A percentile compares a stretch with the other conserved stretches of the same genome.
Evolutionary conservation across 2,329 filamentous ascomycete genomes (phyloP).

Genomic region (Cylindrodendrum hubeiense): DNA sequence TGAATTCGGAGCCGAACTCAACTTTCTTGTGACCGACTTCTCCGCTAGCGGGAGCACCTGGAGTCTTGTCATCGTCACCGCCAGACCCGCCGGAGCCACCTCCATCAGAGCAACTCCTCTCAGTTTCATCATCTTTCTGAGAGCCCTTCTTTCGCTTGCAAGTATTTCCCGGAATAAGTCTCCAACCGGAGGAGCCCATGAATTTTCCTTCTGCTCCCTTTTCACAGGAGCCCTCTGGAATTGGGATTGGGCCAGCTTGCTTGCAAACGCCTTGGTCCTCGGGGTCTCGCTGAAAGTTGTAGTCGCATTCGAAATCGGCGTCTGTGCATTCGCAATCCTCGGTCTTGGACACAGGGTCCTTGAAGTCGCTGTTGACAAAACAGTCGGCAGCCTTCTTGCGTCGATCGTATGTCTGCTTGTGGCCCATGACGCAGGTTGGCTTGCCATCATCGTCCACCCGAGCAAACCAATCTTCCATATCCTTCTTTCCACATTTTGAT

Average conservation of each 20-base stretch:
- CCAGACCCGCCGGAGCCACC: slow-evolving; percentile 45
- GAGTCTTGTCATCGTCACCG: slow-evolving; percentile 43
- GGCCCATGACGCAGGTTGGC: slow-evolving; percentile 93
- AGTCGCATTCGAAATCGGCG: slow-evolving; percentile 95
- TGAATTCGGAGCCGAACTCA: slow-evolving; percentile 71
- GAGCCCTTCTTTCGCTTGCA: slow-evolving; percentile 72
- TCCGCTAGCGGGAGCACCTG: slow-evolving; percentile 70
- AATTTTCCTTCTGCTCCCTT: slow-evolving; percentile 76
- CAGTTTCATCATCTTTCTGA: slow-evolving; percentile 78
- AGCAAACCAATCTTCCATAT: slow-evolving; percentile 92
- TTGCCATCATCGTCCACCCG: slow-evolving; percentile 84
- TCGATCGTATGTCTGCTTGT: slow-evolving; percentile 87
- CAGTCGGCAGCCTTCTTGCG: slow-evolving; percentile 91
- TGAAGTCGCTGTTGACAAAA: slow-evolving; percentile 88
- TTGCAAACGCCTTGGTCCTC: slow-evolving; percentile 78
- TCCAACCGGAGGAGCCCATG: slow-evolving; percentile 89
- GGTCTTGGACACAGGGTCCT: slow-evolving; percentile 77
- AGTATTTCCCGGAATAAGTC: slow-evolving; percentile 86
- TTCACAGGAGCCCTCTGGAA: slow-evolving; percentile 81
- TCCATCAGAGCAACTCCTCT: slow-evolving; percentile 80
- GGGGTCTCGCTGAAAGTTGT: slow-evolving; percentile 80
- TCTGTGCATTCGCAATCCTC: slow-evolving; percentile 85
- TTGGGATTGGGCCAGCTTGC: slow-evolving; percentile 69
- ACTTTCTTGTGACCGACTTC: slow-evolving; percentile 73
- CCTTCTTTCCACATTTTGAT: slow-evolving; percentile 79